Evolutionary conservation across 208 protist species (phyloP), one percentile per base, ranked within the genome.

Genomic region (Angomonas deanei): DNA sequence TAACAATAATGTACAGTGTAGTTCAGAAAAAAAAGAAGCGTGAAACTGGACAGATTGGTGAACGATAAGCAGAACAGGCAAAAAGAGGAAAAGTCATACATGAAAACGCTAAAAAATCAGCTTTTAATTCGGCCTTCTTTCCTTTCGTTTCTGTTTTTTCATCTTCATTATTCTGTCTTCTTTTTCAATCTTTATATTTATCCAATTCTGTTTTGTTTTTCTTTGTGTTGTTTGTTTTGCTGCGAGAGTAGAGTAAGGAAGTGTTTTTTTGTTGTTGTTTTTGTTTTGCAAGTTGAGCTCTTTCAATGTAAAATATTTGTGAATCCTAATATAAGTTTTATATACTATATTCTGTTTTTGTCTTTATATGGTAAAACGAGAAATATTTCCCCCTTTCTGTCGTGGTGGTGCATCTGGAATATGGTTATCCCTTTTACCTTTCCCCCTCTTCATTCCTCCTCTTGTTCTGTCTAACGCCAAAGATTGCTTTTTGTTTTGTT

Each of bases 1-100:
- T 86, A 15, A 84, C 93, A 65, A 83, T 95, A 5, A 92, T 97
- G n/a, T n/a, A n/a, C n/a, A n/a, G n/a, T n/a, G n/a, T n/a, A 15
- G 36, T 42, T 8, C 8, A 42, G 11, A n/a, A 19, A 39, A 21
- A 60, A 21, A 60, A 8, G 8, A 30, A n/a, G 15, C 8, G 36
- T 8, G 15, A 42, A 42, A 15, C 36, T 8, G 15, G 11, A n/a
- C 15, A 26, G 24, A 24, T 21, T 21, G 8, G 23, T 26, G 8
- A 26, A 28, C 8, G 19, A 53, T 17, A 10, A 53, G 19, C 5
- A 53, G 8, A 53, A 26, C 5, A 53, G 23, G 23, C 10, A 53
- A 53, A 27, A 17, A 53, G 8, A 10, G 19, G 8, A 53, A 15
- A 26, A 24, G n/a, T 10, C 23, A 15, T 8, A 15, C 15, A n/a